Conservation (phyloP, 768 basidiomycete genomes). For the Clitopilus hobsonii region DNA sequence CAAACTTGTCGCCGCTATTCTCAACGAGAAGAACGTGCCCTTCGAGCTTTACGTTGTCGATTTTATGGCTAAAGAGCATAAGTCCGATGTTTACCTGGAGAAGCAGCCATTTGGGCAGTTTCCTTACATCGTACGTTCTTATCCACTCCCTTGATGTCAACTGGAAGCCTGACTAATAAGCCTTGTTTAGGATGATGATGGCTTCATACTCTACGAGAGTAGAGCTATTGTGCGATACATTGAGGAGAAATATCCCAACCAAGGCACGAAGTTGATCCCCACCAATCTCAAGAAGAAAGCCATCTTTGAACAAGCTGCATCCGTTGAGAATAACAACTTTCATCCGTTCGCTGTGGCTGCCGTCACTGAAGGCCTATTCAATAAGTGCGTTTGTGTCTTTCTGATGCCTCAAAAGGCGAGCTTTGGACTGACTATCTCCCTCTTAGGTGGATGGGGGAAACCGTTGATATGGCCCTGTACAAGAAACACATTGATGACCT, state of each 20-base stretch:
- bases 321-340: constrained; percentile 24
- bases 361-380: constrained; percentile 43
- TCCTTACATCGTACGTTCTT: constrained; percentile 16
- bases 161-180: too few species aligned
- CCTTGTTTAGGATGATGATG: constrained; percentile 62
- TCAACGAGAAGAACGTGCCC: constrained; percentile 37
- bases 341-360: constrained; percentile 12
- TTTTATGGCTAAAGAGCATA: constrained; percentile 31
- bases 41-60: constrained; percentile 34
- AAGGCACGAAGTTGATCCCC: constrained; percentile 51
- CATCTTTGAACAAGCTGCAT: constrained; percentile 48
- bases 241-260: constrained; percentile 45
- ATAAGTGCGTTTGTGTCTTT: constrained; percentile 31
- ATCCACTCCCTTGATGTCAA: neutral
- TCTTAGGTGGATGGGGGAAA: constrained; percentile 4
- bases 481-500: constrained; percentile 24
- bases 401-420: neutral
- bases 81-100: constrained; percentile 22
- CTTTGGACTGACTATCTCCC: neutral
- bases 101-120: constrained; percentile 48
- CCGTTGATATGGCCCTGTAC: constrained; percentile 9
- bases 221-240: constrained; percentile 62
- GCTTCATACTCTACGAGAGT: constrained; percentile 60
- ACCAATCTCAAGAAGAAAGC: constrained; percentile 30
- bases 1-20: constrained; percentile 32